A percentile compares a stretch with the other conserved stretches of the same genome.
Evolutionary conservation across 176 grass and related monocot genomes (phyloP).

Genomic region (Poa pratensis): DNA sequence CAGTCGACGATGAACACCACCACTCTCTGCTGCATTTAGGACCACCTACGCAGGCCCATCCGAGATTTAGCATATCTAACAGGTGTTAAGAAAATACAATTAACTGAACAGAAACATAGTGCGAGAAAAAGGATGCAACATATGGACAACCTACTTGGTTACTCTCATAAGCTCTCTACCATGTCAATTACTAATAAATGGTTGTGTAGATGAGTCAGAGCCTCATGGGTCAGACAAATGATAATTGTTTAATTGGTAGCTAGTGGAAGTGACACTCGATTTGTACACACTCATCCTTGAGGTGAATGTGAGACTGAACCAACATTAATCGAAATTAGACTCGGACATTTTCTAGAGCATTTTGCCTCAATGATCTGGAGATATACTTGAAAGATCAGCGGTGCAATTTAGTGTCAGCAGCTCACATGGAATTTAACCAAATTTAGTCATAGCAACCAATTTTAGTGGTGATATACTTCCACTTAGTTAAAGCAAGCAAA

Average conservation of each 20-base stretch:
- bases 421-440: too few relatives aligned
- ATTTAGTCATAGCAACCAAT: too few relatives aligned
- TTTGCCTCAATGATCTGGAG: too few relatives aligned
- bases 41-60: constrained; percentile 23
- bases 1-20: too few relatives aligned
- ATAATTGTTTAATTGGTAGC: not conserved
- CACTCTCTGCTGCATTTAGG: constrained; percentile 31
- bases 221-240: not conserved
- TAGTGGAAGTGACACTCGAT: not conserved
- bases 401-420: too few relatives aligned
- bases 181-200: not conserved
- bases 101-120: not conserved
- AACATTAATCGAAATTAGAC: not conserved
- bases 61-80: constrained; percentile 94
- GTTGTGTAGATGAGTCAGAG: not conserved
- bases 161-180: constrained; percentile 11
- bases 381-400: too few relatives aligned
- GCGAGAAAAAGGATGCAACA: not conserved
- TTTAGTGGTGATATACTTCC: too few relatives aligned
- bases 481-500: too few relatives aligned
- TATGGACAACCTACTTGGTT: not conserved
- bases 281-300: too few relatives aligned
- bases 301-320: too few relatives aligned
- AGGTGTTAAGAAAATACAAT: constrained; percentile 46
- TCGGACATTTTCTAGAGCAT: not conserved